Evolutionary conservation across 495 filamentous ascomycete species (phyloP).

Genomic region (Aspergillus sparsus): DNA sequence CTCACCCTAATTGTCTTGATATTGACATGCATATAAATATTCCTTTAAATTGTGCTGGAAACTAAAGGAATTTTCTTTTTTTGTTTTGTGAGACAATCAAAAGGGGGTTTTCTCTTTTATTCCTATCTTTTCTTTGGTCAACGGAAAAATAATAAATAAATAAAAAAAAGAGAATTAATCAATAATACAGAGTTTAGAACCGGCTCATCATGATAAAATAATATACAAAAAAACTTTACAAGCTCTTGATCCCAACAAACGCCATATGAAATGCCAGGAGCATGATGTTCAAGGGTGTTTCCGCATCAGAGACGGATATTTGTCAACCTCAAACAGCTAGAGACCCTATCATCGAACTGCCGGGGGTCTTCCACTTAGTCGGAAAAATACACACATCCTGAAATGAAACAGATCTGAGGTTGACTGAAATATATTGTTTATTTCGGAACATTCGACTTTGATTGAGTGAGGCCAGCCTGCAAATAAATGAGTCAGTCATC

Average conservation of each 20-base stretch:
- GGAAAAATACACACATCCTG: background rate
- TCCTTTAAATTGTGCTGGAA: too few species aligned
- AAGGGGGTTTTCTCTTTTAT: too few species aligned
- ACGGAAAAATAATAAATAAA: background rate
- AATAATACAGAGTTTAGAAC: conserved; percentile 5
- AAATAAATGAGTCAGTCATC: conserved; percentile 4
- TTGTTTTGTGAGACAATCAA: too few species aligned
- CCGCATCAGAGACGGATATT: background rate
- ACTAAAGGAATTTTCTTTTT: too few species aligned
- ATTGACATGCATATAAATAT: too few species aligned
- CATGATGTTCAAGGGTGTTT: conserved; percentile 14
- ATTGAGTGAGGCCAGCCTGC: conserved; percentile 22
- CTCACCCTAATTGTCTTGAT: too few species aligned
- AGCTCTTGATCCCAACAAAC: conserved; percentile 30
- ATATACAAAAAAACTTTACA: conserved; percentile 26
- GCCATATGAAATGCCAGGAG: conserved; percentile 38
- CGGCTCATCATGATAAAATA: conserved; percentile 19
- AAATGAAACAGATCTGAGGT: background rate
- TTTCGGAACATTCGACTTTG: conserved; percentile 10
- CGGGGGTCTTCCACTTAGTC: background rate
- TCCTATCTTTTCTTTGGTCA: background rate
- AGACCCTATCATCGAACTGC: conserved; percentile 3
- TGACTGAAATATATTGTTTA: conserved; percentile 7
- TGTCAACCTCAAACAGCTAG: conserved; percentile 3
- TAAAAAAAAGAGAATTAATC: background rate